These are phyloP conservation scores for Rhodomyrtus psidioides DNA, from an alignment of 441 rosid species.

Conservation along the genomic window DNA sequence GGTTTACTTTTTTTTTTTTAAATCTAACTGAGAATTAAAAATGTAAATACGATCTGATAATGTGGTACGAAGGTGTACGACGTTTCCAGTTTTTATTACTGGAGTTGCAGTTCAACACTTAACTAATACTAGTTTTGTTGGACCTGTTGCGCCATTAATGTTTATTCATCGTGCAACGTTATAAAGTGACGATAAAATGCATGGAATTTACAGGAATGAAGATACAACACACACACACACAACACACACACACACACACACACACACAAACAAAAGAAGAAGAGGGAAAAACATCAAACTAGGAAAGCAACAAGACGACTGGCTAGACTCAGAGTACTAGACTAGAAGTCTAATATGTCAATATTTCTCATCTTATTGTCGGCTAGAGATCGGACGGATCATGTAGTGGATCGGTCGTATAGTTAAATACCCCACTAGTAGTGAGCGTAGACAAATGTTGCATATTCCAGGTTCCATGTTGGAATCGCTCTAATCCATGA, in stretches of 20 bases:
- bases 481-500: not conserved
- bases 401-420: not conserved
- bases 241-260: too few species aligned
- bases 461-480: not conserved
- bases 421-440: rapidly evolving
- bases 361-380: not conserved
- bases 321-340: not conserved
- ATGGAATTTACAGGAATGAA: not conserved
- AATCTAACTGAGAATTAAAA: not conserved
- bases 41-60: not conserved
- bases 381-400: too few species aligned
- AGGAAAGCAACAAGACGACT: not conserved
- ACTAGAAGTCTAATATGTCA: not conserved
- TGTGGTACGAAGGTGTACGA: not conserved
- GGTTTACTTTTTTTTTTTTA: not conserved
- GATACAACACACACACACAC: not conserved
- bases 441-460: not conserved
- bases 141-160: not conserved
- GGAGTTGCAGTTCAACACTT: not conserved
- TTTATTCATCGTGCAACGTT: not conserved
- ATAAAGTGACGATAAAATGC: not conserved
- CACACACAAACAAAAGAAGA: not conserved
- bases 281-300: not conserved
- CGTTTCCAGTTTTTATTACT: not conserved
- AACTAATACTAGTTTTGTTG: not conserved